Base-by-base conservation (phyloP, 495 filamentous ascomycete genomes). In the Podospora comata region DNA sequence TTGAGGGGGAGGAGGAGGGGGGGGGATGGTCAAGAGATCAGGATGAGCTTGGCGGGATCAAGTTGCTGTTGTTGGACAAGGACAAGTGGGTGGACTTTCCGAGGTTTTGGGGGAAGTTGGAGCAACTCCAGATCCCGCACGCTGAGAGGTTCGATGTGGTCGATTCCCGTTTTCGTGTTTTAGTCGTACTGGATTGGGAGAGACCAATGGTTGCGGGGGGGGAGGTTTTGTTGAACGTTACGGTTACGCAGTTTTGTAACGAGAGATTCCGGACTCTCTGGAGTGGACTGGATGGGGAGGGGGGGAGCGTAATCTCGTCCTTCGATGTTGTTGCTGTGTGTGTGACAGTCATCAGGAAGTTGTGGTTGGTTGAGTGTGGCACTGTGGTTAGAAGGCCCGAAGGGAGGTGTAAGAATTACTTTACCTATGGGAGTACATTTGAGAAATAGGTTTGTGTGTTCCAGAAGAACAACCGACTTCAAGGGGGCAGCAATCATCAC, bases 101-200 rank as follows among this genome's bases (percentile, higher is more conserved):
- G 23, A 61, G 27, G 19, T 58, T 58, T 26, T 11, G 39, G 39
- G 39, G 39, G 39, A 11, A 32, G 4, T 32, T 61, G 16, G 59
- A 61, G 59, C 59, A 32, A 32, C 59, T 61, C 59, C 4, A 61
- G 59, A 61, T 61, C 59, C 28, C 55, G 55, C 55, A 7, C 16
- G n/a, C 20, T 48, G 53, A 44, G 27, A 64, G 39, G 7, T 34
- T 27, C 44, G 26, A 55, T 67, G 60, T 39, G 66, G 53, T 39
- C 48, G 48, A 26, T 67, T 62, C 65, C 60, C 60, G 27, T 57
- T 67, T 57, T 16, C 23, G 60, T 48, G 26, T 30, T 32, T 32
- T 67, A 63, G 66, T 28, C 60, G 55, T 20, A 26, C 55, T 20
- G n/a, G 16, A 32, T 61, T 61, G 1, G 19, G 59, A 13, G 5